Evolutionary conservation across 352 stramenopile species (phyloP), one percentile per base, ranked within the genome.

Genomic region (Elongisporangium prolatum): DNA sequence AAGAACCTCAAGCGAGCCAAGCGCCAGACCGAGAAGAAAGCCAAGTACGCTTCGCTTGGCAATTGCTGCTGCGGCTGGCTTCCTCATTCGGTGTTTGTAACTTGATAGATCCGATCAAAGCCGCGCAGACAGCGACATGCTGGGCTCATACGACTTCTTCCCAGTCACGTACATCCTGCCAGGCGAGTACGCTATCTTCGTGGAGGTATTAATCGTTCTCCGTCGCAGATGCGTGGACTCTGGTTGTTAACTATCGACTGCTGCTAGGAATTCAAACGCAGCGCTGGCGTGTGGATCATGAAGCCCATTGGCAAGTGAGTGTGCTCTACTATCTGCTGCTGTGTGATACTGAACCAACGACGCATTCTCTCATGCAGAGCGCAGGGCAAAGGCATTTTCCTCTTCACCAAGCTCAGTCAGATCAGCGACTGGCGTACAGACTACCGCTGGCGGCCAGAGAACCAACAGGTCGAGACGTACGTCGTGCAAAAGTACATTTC

Each of bases 281-380:
- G 77, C 55, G 79, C 91, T 44, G 93, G 91, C 34, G 81, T 97
- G 2, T 98, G 94, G 94, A 98, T 98, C 67, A 98, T 98, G 94
- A 98, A 98, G 66, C 94, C 94, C 9, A 97, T 97, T 21, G 93
- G 94, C 48, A 96, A 90, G 76, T 91, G 65, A 48, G 79, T 79
- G 49, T 3, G 18, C 17, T 17, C 34, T 20, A 4, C 28, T 49
- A 21, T 38, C 0, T 60, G 21, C 25, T 48, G 3, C 8, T 50
- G 3, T 63, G 5, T n/a, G 34, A 52, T 66, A 14, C 21, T 17
- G 40, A 22, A 20, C 13, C 38, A n/a, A n/a, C 50, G 5, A 37
- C 21, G 10, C 21, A 52, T 4, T 25, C 1, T 44, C 48, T 14
- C 25, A 1, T n/a, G n/a, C 44, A 93, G 81, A 76, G 87, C 85